phyloP scores from a whole-genome alignment of 164 flowering plant genomes.

The Vitis labrusca region DNA sequence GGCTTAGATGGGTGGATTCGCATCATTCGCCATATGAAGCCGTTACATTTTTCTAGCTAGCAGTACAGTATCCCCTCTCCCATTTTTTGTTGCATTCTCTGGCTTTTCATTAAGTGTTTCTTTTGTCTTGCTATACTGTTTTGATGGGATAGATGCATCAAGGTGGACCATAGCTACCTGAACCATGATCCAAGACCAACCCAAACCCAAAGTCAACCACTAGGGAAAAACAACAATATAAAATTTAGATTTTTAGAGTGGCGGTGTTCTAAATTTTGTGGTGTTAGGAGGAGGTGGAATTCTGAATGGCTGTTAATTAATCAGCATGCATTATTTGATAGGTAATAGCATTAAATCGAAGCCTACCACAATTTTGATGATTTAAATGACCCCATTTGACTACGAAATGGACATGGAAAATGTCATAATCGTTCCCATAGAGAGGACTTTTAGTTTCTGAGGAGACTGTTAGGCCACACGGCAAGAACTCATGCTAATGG shows the following conservation, averaged over 20 bases:
- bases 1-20: no score
- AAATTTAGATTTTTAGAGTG: background rate
- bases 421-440: no score
- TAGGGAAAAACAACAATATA: conserved; percentile 12
- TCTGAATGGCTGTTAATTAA: background rate
- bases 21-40: no score
- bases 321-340: conserved; percentile 1
- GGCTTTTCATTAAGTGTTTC: conserved; percentile 7
- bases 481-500: no score
- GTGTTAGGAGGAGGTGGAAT: background rate
- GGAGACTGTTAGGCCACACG: no score
- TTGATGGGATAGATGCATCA: conserved; percentile 17
- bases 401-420: no score
- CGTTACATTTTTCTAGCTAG: background rate
- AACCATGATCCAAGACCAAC: conserved; percentile 19
- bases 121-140: conserved; percentile 22
- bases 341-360: background rate
- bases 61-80: background rate
- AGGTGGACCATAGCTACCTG: conserved; percentile 36
- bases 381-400: no score
- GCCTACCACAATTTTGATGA: no score
- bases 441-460: no score
- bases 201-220: conserved; percentile 42
- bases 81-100: background rate
- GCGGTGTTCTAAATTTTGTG: background rate